A percentile compares a stretch with the other conserved stretches of the same genome.
phyloP scores from a whole-genome alignment of 108 stramenopile species.

The Nannochloropsis gaditana region DNA sequence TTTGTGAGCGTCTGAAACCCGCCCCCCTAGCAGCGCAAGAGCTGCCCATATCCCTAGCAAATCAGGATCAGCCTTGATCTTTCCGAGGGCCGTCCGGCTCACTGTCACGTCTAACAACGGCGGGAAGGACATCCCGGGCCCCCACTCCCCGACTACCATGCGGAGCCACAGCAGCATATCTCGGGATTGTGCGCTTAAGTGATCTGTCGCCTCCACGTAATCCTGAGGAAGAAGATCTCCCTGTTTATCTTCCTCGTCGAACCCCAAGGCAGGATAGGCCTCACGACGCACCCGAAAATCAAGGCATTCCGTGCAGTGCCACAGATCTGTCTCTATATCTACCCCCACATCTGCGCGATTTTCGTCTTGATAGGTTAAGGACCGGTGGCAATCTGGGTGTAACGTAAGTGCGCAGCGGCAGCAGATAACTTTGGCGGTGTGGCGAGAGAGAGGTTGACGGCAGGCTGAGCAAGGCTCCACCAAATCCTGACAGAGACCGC shows the following conservation, averaged over 20 bases:
- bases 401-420: neutral
- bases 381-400: neutral
- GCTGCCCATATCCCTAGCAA: neutral
- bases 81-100: neutral
- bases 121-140: neutral
- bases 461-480: neutral
- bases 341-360: neutral
- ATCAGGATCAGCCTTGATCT: neutral
- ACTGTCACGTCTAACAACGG: conserved; percentile 7
- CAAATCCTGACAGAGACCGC: neutral
- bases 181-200: neutral
- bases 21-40: neutral
- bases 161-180: conserved; percentile 8
- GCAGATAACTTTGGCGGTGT: neutral
- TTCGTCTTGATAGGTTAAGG: neutral
- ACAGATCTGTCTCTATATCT: neutral
- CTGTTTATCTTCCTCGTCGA: neutral
- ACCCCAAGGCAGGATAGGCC: neutral
- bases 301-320: neutral
- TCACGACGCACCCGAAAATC: neutral
- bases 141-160: neutral
- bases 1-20: neutral
- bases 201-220: neutral
- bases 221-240: neutral
- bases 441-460: neutral